phyloP scores from a whole-genome alignment of 352 stramenopile genomes.

The Pythium utonaiense region DNA sequence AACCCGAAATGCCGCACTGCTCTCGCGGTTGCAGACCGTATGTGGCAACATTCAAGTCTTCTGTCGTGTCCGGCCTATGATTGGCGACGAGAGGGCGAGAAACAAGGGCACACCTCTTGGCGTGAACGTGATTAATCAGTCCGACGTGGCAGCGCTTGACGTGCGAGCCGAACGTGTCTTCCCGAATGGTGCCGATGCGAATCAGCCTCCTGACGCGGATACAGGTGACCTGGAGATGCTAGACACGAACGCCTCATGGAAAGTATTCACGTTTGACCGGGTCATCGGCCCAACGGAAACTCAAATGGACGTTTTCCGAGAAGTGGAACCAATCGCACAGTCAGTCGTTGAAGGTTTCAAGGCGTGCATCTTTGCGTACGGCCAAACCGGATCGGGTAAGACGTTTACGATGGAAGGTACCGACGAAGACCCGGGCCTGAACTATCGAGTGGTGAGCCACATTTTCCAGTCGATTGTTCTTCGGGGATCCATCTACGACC shows the following conservation, averaged over 20 bases:
- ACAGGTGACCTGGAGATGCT: slow-evolving; percentile 35
- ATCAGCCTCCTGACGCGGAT: slow-evolving; percentile 21
- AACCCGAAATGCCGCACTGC: slow-evolving; percentile 69
- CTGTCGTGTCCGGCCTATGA: slow-evolving; percentile 87
- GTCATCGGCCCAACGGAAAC: slow-evolving; percentile 79
- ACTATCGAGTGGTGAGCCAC: slow-evolving; percentile 80
- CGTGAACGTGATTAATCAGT: slow-evolving; percentile 84
- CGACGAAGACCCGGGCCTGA: slow-evolving; percentile 75
- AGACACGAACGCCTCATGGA: slow-evolving; percentile 77
- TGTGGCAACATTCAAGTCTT: slow-evolving; percentile 95
- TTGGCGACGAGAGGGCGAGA: slow-evolving; percentile 66
- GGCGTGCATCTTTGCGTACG: slow-evolving; percentile 93
- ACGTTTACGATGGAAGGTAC: slow-evolving; percentile 92
- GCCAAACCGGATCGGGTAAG: slow-evolving; percentile 91
- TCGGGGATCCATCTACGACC: slow-evolving; percentile 58
- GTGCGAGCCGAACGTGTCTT: slow-evolving; percentile 64
- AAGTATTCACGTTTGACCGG: slow-evolving; percentile 92
- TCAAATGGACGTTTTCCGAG: slow-evolving; percentile 89
- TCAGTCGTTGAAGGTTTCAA: slow-evolving; percentile 90
- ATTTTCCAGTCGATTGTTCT: slow-evolving; percentile 82
- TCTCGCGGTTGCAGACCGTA: slow-evolving; percentile 81
- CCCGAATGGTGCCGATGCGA: slow-evolving; percentile 13
- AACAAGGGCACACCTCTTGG: slow-evolving; percentile 46
- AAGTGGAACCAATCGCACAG: slow-evolving; percentile 91
- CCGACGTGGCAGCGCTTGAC: slow-evolving; percentile 77